phyloP scores from a whole-genome alignment of 805 yeast species.

The Ogataea pini region DNA sequence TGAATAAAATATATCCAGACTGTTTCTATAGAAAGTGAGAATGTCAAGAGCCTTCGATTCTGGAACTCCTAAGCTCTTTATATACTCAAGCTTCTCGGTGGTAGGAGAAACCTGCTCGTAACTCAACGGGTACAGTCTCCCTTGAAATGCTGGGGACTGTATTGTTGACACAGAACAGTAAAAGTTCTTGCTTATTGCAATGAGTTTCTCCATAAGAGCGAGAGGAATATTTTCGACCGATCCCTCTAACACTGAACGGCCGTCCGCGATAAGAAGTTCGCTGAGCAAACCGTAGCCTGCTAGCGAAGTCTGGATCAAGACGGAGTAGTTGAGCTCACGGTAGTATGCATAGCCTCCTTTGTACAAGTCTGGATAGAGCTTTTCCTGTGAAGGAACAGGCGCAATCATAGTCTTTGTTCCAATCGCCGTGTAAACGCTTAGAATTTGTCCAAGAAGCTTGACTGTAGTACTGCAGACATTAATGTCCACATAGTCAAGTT shows the following conservation, averaged over 20 bases:
- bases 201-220: constrained; percentile 45
- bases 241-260: constrained; percentile 22
- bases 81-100: constrained; percentile 34
- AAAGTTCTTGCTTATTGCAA: constrained; percentile 45
- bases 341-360: constrained; percentile 27
- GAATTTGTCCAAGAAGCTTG: constrained; percentile 29
- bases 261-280: constrained; percentile 34
- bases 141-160: constrained; percentile 36
- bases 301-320: constrained; percentile 42
- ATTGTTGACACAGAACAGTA: constrained; percentile 41
- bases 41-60: constrained; percentile 34
- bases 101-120: constrained; percentile 45
- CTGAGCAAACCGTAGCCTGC: constrained; percentile 42
- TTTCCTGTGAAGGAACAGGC: constrained; percentile 36
- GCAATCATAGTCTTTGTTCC: constrained; percentile 39
- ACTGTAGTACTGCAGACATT: constrained; percentile 27
- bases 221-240: constrained; percentile 35
- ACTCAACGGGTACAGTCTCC: constrained; percentile 39
- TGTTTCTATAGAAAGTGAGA: constrained; percentile 25
- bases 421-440: constrained; percentile 48
- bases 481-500: constrained; percentile 28
- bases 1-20: constrained; percentile 21
- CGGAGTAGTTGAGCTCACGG: constrained; percentile 29
- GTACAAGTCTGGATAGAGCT: constrained; percentile 42
- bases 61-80: constrained; percentile 34